Base-by-base conservation (phyloP, 805 yeast genomes). In the Kazachstania taianensis region DNA sequence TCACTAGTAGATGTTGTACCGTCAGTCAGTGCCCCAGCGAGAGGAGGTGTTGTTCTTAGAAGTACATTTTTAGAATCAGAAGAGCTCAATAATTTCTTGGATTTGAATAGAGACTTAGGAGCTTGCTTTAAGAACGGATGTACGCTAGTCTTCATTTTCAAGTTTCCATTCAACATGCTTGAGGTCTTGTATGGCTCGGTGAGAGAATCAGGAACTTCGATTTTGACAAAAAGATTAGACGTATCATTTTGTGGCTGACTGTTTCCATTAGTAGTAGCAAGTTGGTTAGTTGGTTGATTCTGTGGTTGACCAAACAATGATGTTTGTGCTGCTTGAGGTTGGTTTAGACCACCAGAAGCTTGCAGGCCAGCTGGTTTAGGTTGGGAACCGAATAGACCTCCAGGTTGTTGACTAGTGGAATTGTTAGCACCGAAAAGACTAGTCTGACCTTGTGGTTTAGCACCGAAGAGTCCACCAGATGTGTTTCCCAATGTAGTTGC, bases 101-200 rank as follows among this genome's bases (percentile, higher is more conserved):
- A 35, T 28, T 61, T 55, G 42, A 73, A 73, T 30, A 75, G 52
- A 2, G 81, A 77, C 39, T 66, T 73, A 30, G 92, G 87, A 1
- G 80, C 69, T 23, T 80, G 59, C 50, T 72, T 72, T 45, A 73
- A 78, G 1, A 81, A 76, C n/a, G 73, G 62, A 31, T 72, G 50
- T 28, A 80, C 58, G 7, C 73, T 70, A 16, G 72, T 73, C 32
- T 72, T 69, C 53, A 75, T 80, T 55, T 74, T 80, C 28, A 57
- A 63, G 26, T 63, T 54, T 2, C 62, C 53, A 13, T 57, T 55
- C 7, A 72, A 46, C 7, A 78, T 74, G 18, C 67, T 68, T 5
- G 66, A 69, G 6, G 71, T 60, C 28, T 64, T 66, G 9, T 61
- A 51, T n/a, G 65, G 59, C 35, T 51, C 52, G 4, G 69, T 62